Conservation (phyloP, 495 filamentous ascomycete genomes). For the Neurospora tetraspora region DNA sequence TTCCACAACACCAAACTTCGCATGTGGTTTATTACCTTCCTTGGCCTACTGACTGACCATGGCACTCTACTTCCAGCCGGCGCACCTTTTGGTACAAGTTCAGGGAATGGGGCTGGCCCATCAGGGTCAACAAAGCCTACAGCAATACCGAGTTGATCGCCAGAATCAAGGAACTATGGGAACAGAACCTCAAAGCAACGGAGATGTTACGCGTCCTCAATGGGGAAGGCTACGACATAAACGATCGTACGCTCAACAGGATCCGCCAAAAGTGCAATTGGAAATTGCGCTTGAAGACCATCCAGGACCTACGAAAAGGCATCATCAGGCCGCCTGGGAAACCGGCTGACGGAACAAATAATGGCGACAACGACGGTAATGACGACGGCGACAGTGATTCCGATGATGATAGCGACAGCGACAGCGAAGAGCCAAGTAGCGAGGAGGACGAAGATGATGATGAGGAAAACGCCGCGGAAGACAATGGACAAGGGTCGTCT, state of each 20-base stretch:
- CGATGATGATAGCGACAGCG: not conserved
- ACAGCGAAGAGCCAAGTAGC: conserved; percentile 10
- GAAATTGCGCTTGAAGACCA: conserved; percentile 47
- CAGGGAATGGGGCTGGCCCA: conserved; percentile 69
- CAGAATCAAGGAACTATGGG: conserved; percentile 67
- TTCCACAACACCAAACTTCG: conserved; percentile 1
- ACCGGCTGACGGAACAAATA: conserved; percentile 17
- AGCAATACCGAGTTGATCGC: conserved; percentile 55
- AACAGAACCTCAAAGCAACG: conserved; percentile 54
- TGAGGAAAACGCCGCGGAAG: not conserved
- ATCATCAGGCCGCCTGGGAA: conserved; percentile 40
- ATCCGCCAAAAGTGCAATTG: not conserved
- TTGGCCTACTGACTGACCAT: conserved; percentile 9
- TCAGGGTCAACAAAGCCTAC: conserved; percentile 58
- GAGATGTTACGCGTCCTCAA: conserved; percentile 64
- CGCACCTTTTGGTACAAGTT: conserved; percentile 65
- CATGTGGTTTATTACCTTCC: conserved; percentile 1
- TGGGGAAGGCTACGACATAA: conserved; percentile 61
- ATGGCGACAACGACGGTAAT: conserved; percentile 6
- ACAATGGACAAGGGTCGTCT: not conserved
- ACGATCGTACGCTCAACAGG: conserved; percentile 48
- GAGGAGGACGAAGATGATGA: conserved; percentile 14
- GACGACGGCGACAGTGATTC: conserved; percentile 1
- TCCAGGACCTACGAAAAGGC: conserved; percentile 49
- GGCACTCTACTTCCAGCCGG: conserved; percentile 39